phyloP scores from a whole-genome alignment of 2,329 filamentous ascomycete genomes.

The Zymoseptoria crescenta region DNA sequence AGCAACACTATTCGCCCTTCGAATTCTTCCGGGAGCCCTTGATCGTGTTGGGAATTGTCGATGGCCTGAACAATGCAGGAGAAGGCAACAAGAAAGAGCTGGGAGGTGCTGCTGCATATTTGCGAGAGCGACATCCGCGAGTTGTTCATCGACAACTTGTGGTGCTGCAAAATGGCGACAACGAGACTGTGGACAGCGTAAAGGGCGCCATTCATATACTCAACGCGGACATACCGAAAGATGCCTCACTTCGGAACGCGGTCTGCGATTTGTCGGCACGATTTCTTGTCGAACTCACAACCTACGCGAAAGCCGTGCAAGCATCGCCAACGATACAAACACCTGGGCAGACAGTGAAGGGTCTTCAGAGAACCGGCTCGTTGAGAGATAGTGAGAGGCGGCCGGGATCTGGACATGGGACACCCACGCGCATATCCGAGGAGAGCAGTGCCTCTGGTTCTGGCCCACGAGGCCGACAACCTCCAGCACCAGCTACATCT shows the following conservation, averaged over 20 bases:
- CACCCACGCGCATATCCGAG: slow-evolving; percentile 6
- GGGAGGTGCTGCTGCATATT: slow-evolving; percentile 19
- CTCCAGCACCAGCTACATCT: slow-evolving; percentile 43
- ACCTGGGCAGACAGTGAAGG: slow-evolving; percentile 46
- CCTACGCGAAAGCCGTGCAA: slow-evolving; percentile 41
- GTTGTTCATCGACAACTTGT: slow-evolving; percentile 28
- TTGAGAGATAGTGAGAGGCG: slow-evolving; percentile 17
- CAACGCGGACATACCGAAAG: slow-evolving; percentile 10
- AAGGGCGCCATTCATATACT: slow-evolving; percentile 12
- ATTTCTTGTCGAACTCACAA: slow-evolving; percentile 41
- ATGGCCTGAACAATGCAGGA: slow-evolving; percentile 56
- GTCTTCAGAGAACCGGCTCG: slow-evolving; percentile 31
- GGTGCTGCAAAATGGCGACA: slow-evolving; percentile 13
- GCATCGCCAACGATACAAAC: slow-evolving; percentile 64
- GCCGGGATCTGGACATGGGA: slow-evolving; percentile 17
- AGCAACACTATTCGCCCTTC: slow-evolving; percentile 75
- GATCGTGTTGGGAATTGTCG: slow-evolving; percentile 74
- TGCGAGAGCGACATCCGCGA: slow-evolving; percentile 27
- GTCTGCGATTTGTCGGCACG: slow-evolving; percentile 39
- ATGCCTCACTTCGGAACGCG: slow-evolving; percentile 34
- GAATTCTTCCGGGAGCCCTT: slow-evolving; percentile 83
- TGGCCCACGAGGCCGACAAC: slow-evolving; percentile 11
- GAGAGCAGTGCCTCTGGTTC: slow-evolving; percentile 19
- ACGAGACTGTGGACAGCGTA: slow-evolving; percentile 2
- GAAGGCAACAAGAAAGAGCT: slow-evolving; percentile 38